Conservation (phyloP, 2,329 filamentous ascomycete genomes). For the Cytospora piceae region DNA sequence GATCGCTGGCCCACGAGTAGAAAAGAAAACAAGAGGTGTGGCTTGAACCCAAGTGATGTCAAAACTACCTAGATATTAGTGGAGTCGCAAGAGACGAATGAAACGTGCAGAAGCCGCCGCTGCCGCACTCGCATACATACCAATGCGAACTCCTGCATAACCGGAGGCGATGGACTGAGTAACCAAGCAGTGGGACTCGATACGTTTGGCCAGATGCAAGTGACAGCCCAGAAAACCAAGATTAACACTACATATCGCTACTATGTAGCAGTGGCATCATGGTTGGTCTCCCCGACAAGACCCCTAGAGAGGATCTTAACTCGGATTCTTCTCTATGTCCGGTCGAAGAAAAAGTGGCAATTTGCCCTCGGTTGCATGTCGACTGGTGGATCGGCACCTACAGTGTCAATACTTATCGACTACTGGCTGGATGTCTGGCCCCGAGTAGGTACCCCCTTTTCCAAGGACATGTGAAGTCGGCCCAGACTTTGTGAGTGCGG, state of each 20-base stretch:
- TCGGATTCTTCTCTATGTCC: background rate
- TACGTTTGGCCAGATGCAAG: background rate
- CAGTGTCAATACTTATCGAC: background rate
- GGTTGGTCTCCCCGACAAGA: too few relatives aligned
- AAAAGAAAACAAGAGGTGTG: background rate
- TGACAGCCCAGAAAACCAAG: background rate
- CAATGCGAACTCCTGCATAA: slow-evolving; percentile 6
- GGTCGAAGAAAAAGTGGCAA: background rate
- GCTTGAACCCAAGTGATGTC: too few relatives aligned
- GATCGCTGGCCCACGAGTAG: background rate
- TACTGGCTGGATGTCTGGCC: background rate
- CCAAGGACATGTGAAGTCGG: background rate
- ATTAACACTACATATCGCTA: background rate
- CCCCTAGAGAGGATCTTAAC: background rate
- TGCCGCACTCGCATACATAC: background rate
- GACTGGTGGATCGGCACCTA: background rate
- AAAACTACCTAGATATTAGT: background rate
- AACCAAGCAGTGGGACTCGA: background rate
- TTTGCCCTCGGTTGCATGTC: background rate
- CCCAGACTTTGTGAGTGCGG: background rate
- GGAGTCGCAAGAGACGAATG: background rate
- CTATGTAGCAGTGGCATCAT: background rate
- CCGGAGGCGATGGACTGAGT: background rate
- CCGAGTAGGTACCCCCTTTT: background rate
- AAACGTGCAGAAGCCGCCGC: slow-evolving; percentile 8